Base-by-base conservation (phyloP, 228 moss, liverwort and hornwort species). In the Sphagnum magellanicum region DNA sequence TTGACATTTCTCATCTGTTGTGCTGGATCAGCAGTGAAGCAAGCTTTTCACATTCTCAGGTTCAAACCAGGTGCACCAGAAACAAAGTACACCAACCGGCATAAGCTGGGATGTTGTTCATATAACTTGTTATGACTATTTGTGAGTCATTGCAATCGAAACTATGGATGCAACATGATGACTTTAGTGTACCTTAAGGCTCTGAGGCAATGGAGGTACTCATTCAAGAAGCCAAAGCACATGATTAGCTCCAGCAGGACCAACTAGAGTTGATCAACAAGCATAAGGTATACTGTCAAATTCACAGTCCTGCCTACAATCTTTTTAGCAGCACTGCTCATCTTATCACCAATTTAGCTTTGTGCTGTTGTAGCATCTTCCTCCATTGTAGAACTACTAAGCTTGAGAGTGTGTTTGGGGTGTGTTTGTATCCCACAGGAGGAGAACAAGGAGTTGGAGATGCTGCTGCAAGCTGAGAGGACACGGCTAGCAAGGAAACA, bases 251-350 rank as follows among this genome's bases (percentile, higher is more conserved):
- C 46, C 77, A 93, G 50, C 65, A 60, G 0, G 71, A 85, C 16
- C 85, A 93, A 65, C 60, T 91, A n/a, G 84, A 87, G 65, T 91
- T 93, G 52, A 87, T 91, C 60, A 83, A 85, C 53, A 91, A 82
- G 68, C 93, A 93, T 49, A 77, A 93, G 91, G 92, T 90, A 10
- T 49, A 68, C 61, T 48, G 57, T 65, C 16, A 5, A 10, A 53
- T 46, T 32, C 32, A 32, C 32, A 32, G 32, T 32, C 32, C 32
- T 32, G 32, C 32, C 32, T 32, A 32, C 32, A 32, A 32, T 32
- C 32, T 32, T 32, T 32, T 3, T 32, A 32, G 3, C 32, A 11
- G 15, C 59, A 11, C 59, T 11, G 12, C 59, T 59, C 59, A 47
- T 15, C 63, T 10, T 1, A 8, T 63, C 63, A 63, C 8, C 10